These are phyloP conservation scores for Yamadazyma spencermartinsiae DNA, from an alignment of 1,139 yeast species.

Conservation along the genomic window DNA sequence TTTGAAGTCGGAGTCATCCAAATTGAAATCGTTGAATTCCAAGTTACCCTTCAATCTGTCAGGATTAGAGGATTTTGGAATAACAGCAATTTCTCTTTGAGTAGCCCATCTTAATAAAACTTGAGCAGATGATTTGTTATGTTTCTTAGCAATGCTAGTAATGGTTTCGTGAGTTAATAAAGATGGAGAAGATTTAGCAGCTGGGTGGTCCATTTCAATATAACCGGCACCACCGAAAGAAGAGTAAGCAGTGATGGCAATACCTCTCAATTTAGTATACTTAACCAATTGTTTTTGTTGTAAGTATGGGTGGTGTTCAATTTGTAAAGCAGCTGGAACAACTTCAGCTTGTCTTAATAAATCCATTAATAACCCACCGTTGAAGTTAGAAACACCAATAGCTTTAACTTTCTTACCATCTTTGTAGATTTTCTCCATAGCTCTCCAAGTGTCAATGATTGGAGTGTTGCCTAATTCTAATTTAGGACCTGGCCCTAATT, in stretches of 20 bases:
- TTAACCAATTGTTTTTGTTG: conserved; percentile 71
- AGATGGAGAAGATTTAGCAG: conserved; percentile 52
- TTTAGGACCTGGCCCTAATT: conserved; percentile 60
- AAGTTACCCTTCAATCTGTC: conserved; percentile 62
- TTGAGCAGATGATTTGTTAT: conserved; percentile 58
- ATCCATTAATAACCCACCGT: conserved; percentile 69
- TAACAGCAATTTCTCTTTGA: conserved; percentile 68
- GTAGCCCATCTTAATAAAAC: conserved; percentile 81
- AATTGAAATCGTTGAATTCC: conserved; percentile 52
- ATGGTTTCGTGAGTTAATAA: conserved; percentile 58
- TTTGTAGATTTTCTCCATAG: conserved; percentile 61
- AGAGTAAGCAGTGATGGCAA: conserved; percentile 81
- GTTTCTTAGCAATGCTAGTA: conserved; percentile 52
- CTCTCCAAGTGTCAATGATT: conserved; percentile 75
- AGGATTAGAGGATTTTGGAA: conserved; percentile 71
- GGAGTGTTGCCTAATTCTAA: conserved; percentile 70
- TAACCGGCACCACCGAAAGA: conserved; percentile 80
- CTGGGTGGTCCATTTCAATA: conserved; percentile 55
- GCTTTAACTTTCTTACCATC: conserved; percentile 56
- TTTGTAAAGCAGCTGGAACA: conserved; percentile 79
- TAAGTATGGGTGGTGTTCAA: conserved; percentile 91
- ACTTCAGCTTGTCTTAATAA: conserved; percentile 69
- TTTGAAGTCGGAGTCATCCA: conserved; percentile 54
- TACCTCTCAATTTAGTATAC: conserved; percentile 58
- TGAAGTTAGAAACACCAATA: conserved; percentile 78